Evolutionary conservation across 176 grass and related monocot species (phyloP).

Genomic region (Oryza punctata): DNA sequence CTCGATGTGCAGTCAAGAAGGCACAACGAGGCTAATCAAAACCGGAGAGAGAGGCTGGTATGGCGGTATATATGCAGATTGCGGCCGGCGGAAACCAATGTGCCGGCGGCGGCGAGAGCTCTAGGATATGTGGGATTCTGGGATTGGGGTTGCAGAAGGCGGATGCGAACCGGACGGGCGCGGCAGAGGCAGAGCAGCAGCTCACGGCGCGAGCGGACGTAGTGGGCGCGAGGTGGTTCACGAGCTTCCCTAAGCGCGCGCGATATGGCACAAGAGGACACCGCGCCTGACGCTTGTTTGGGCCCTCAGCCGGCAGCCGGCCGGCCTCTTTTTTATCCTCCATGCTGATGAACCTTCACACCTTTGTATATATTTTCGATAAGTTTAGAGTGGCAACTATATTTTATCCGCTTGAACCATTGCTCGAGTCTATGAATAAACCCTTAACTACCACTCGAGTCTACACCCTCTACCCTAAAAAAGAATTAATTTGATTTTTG

Average conservation of each 20-base stretch:
- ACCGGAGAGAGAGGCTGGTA: neutral
- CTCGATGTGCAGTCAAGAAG: neutral
- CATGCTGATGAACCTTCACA: neutral
- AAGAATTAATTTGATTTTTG: no score
- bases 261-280: constrained; percentile 9
- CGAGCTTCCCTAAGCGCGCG: constrained; percentile 19
- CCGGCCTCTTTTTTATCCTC: neutral
- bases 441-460: no score
- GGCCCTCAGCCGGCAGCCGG: neutral
- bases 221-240: constrained; percentile 23
- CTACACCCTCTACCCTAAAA: no score
- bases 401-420: no score
- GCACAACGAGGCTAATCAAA: neutral
- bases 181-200: neutral
- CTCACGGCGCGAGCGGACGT: neutral
- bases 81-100: constrained; percentile 4
- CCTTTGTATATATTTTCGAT: no score
- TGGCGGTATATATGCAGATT: neutral
- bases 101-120: neutral
- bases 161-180: neutral
- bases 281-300: neutral
- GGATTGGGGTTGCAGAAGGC: neutral
- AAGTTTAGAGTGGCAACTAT: no score
- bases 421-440: no score
- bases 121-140: neutral